A percentile compares a stretch with the other conserved stretches of the same genome.
These are phyloP conservation scores for Hymenoscyphus fructigenus DNA, from an alignment of 2,329 filamentous ascomycete genomes.

Conservation along the genomic window DNA sequence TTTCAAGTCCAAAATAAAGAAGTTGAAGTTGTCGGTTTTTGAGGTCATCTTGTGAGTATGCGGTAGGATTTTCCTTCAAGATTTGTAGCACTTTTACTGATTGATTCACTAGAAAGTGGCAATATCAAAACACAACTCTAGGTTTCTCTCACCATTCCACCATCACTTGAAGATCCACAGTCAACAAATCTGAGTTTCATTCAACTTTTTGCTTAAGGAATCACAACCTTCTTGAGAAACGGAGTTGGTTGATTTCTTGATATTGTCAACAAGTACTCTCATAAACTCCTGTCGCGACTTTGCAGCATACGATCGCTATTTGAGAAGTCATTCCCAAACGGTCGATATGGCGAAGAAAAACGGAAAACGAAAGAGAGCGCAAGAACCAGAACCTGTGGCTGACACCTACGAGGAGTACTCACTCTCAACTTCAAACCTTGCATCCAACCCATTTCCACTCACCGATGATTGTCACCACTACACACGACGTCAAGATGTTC, in stretches of 20 bases:
- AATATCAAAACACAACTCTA: conserved; percentile 1
- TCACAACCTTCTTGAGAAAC: no score
- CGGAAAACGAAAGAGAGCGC: conserved; percentile 10
- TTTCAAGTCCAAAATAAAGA: not conserved
- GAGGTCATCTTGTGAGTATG: not conserved
- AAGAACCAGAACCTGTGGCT: not conserved
- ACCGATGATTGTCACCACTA: conserved; percentile 76
- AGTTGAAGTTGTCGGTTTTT: not conserved
- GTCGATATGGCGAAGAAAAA: conserved; percentile 3
- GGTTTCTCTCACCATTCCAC: not conserved
- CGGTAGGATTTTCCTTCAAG: not conserved
- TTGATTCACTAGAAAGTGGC: not conserved
- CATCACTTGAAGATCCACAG: not conserved
- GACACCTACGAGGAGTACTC: not conserved
- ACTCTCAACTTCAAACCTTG: not conserved
- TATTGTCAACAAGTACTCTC: not conserved
- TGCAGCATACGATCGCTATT: not conserved
- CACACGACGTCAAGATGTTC: conserved; percentile 66
- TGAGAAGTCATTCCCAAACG: not conserved
- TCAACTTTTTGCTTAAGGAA: not conserved
- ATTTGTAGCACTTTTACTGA: not conserved
- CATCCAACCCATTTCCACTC: conserved; percentile 39
- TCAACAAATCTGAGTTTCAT: not conserved
- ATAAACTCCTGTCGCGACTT: not conserved
- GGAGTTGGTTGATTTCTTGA: not conserved